phyloP scores from a whole-genome alignment of 2,329 filamentous ascomycete genomes.

The Aspergillus latus region DNA sequence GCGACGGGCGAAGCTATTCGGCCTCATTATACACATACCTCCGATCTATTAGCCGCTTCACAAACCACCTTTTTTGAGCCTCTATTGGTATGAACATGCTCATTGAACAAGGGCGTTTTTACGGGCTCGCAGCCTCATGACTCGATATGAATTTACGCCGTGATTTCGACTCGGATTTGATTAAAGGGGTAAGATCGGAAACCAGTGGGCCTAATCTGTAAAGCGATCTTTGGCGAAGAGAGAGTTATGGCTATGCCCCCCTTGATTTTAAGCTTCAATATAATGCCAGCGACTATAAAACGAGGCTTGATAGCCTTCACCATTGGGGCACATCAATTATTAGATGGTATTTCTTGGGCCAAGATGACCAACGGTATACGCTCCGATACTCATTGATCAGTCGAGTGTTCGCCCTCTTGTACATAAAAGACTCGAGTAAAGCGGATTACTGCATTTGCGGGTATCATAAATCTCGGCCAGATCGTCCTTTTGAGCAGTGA shows the following conservation, averaged over 20 bases:
- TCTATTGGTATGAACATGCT: no score
- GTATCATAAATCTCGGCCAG: background rate
- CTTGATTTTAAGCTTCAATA: background rate
- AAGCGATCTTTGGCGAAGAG: conserved; percentile 6
- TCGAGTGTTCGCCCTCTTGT: background rate
- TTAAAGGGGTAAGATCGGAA: conserved; percentile 1
- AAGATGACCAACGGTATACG: no score
- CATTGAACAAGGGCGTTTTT: background rate
- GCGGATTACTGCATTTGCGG: background rate
- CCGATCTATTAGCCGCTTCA: background rate
- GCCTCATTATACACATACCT: background rate
- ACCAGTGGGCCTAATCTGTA: background rate
- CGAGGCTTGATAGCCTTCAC: no score
- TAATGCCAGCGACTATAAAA: no score
- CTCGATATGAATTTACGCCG: background rate
- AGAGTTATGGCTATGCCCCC: background rate
- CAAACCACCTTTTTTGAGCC: no score
- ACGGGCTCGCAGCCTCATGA: no score
- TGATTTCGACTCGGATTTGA: background rate
- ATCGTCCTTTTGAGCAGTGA: background rate
- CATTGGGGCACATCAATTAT: no score
- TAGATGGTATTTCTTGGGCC: no score
- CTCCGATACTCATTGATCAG: background rate
- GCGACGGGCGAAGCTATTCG: background rate
- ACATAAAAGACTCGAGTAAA: background rate